Conservation (phyloP, 2,329 filamentous ascomycete genomes). For the Aureobasidium namibiae region DNA sequence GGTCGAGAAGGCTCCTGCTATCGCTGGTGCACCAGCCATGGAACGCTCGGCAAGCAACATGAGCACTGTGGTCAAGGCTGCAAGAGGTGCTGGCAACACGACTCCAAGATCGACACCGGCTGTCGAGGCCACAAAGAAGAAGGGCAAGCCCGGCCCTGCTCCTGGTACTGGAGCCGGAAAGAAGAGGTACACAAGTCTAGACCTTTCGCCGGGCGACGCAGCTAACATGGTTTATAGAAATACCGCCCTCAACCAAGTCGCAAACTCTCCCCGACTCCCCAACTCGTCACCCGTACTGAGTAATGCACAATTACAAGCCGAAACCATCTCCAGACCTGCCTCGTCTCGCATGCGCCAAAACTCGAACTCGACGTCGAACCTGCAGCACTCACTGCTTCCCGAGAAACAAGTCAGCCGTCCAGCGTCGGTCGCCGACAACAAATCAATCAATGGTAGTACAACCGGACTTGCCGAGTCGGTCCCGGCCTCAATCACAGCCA, state of each 20-base stretch:
- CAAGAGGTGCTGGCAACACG: slow-evolving; percentile 25
- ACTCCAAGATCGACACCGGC: slow-evolving; percentile 64
- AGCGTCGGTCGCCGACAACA: slow-evolving; percentile 19
- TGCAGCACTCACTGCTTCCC: slow-evolving; percentile 23
- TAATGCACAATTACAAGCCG: slow-evolving; percentile 52
- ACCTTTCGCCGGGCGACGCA: not conserved
- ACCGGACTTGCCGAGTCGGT: slow-evolving; percentile 16
- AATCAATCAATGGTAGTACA: slow-evolving; percentile 19
- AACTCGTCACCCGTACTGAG: slow-evolving; percentile 67
- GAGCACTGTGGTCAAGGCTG: slow-evolving; percentile 32
- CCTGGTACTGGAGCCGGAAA: slow-evolving; percentile 56
- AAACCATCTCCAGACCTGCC: slow-evolving; percentile 50
- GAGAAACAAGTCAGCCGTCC: slow-evolving; percentile 41
- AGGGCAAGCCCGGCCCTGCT: slow-evolving; percentile 52
- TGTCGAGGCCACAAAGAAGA: slow-evolving; percentile 60
- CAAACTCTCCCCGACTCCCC: slow-evolving; percentile 51
- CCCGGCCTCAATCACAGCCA: not conserved
- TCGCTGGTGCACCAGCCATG: slow-evolving; percentile 39
- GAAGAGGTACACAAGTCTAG: slow-evolving; percentile 58
- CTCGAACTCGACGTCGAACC: slow-evolving; percentile 46
- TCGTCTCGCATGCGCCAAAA: slow-evolving; percentile 69
- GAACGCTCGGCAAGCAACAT: slow-evolving; percentile 59
- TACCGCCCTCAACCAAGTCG: slow-evolving; percentile 41
- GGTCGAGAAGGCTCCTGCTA: slow-evolving; percentile 54
- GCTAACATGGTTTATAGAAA: slow-evolving; percentile 17